Conservation (phyloP, 192 early-diverging fungal species). For the Chytriomyces sp. region DNA sequence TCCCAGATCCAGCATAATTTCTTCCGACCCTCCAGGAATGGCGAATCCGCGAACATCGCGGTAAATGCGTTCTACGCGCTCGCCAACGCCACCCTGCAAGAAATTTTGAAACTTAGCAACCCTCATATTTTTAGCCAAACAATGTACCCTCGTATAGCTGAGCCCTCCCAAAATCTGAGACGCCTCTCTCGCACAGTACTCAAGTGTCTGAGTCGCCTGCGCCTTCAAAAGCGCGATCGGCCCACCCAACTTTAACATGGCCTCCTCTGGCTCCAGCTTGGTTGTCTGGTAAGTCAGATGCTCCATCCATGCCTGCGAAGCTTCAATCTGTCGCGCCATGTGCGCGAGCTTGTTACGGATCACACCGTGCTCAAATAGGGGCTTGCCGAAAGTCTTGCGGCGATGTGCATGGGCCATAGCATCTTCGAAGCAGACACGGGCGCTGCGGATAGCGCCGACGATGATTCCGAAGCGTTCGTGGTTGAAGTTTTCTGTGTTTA, state of each 20-base stretch:
- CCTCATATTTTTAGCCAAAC: neutral
- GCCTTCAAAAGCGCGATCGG: slow-evolving; percentile 42
- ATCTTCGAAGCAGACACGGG: slow-evolving; percentile 66
- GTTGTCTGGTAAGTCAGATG: slow-evolving; percentile 61
- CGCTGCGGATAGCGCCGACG: slow-evolving; percentile 72
- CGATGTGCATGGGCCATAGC: slow-evolving; percentile 27
- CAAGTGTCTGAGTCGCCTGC: slow-evolving; percentile 48
- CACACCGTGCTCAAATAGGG: slow-evolving; percentile 55
- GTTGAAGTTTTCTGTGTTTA: slow-evolving; percentile 36
- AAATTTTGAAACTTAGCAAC: neutral
- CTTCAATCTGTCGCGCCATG: slow-evolving; percentile 77
- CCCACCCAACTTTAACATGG: slow-evolving; percentile 52
- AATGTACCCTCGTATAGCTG: slow-evolving; percentile 39
- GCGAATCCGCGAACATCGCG: slow-evolving; percentile 39
- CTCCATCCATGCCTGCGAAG: slow-evolving; percentile 76
- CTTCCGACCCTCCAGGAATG: slow-evolving; percentile 44
- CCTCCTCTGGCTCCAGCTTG: slow-evolving; percentile 55
- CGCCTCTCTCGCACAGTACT: slow-evolving; percentile 56
- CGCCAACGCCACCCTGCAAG: slow-evolving; percentile 45
- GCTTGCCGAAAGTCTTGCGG: slow-evolving; percentile 27
- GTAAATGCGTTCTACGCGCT: slow-evolving; percentile 36
- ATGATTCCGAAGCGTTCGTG: slow-evolving; percentile 58
- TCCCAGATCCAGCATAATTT: slow-evolving; percentile 47
- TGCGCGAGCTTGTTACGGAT: slow-evolving; percentile 66
- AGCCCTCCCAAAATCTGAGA: slow-evolving; percentile 63